Evolutionary conservation across 2,329 filamentous ascomycete genomes (phyloP).

Genomic region (Venturia effusa): DNA sequence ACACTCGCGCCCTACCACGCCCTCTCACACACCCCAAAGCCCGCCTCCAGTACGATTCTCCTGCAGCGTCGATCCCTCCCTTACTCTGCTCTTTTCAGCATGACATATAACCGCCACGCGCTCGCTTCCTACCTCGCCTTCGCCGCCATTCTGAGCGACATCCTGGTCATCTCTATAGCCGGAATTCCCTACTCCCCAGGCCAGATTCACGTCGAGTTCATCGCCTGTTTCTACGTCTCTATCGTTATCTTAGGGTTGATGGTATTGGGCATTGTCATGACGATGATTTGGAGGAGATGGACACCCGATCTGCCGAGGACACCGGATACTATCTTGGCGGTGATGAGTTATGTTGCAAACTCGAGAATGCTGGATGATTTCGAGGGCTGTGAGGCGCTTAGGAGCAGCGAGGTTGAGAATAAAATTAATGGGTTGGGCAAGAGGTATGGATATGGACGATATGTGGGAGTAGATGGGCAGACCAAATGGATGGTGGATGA

Average conservation of each 20-base stretch:
- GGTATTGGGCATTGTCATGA: conserved; percentile 7
- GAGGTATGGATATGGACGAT: conserved; percentile 11
- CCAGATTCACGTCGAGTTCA: conserved; percentile 8
- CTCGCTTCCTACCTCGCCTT: conserved; percentile 9
- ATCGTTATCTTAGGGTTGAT: conserved; percentile 12
- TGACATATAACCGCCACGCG: conserved; percentile 5
- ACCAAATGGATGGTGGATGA: conserved; percentile 12
- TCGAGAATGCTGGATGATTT: conserved; percentile 10
- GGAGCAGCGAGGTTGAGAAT: not conserved
- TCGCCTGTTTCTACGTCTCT: conserved; percentile 6
- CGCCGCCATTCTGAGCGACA: conserved; percentile 10
- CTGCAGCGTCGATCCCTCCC: not conserved
- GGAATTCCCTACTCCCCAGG: conserved; percentile 11
- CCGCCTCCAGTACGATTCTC: conserved; percentile 4
- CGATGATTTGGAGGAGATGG: conserved; percentile 8
- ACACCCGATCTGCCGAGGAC: conserved; percentile 11
- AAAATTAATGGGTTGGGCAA: conserved; percentile 8
- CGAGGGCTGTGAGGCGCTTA: conserved; percentile 7
- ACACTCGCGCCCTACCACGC: conserved; percentile 4
- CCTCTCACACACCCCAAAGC: not conserved
- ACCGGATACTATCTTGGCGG: conserved; percentile 12
- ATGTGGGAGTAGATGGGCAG: conserved; percentile 6
- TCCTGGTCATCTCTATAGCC: conserved; percentile 11
- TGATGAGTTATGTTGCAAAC: conserved; percentile 12
- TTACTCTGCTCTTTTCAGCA: conserved; percentile 7